A percentile compares a stretch with the other conserved stretches of the same genome.
phyloP scores from a whole-genome alignment of 2,329 filamentous ascomycete genomes.

The Ophiocordyceps camponoti-leonardi region DNA sequence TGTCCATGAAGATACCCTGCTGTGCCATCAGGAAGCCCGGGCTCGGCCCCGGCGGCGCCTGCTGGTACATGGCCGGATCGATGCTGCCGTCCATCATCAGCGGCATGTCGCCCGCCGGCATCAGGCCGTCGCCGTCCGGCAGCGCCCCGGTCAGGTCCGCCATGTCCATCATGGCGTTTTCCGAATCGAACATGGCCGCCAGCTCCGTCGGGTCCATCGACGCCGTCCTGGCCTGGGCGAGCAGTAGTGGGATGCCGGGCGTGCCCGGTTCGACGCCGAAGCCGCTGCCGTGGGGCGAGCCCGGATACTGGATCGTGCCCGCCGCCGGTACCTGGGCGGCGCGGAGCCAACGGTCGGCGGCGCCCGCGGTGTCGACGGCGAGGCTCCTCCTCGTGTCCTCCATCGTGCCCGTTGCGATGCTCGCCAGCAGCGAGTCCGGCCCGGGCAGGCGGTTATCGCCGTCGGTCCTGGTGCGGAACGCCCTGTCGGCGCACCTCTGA shows the following conservation, averaged over 20 bases:
- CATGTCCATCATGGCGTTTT: constrained; percentile 7
- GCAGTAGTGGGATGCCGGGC: constrained; percentile 11
- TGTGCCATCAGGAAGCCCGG: constrained; percentile 7
- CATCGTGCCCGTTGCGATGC: constrained; percentile 6
- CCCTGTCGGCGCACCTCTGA: constrained; percentile 3
- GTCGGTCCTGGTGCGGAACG: constrained; percentile 3
- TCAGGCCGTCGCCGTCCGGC: constrained; percentile 3
- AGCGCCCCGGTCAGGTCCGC: constrained; percentile 6
- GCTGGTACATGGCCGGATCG: constrained; percentile 7
- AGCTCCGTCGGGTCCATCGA: constrained; percentile 5
- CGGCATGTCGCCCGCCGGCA: constrained; percentile 3
- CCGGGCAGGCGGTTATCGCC: constrained; percentile 8
- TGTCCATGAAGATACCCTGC: constrained; percentile 7
- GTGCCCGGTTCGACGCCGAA: constrained; percentile 7
- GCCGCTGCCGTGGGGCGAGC: not conserved
- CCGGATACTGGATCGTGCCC: not conserved
- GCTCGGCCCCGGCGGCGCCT: constrained; percentile 4
- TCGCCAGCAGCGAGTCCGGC: constrained; percentile 11
- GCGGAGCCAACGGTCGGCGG: constrained; percentile 2
- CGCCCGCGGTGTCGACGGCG: not conserved
- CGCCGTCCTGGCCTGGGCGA: constrained; percentile 10
- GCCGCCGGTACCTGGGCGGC: constrained; percentile 2
- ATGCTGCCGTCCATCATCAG: constrained; percentile 4
- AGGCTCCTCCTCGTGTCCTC: constrained; percentile 4
- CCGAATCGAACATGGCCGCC: constrained; percentile 7